Conservation (phyloP, 441 rosid species). For the Dalechampia spathulata region DNA sequence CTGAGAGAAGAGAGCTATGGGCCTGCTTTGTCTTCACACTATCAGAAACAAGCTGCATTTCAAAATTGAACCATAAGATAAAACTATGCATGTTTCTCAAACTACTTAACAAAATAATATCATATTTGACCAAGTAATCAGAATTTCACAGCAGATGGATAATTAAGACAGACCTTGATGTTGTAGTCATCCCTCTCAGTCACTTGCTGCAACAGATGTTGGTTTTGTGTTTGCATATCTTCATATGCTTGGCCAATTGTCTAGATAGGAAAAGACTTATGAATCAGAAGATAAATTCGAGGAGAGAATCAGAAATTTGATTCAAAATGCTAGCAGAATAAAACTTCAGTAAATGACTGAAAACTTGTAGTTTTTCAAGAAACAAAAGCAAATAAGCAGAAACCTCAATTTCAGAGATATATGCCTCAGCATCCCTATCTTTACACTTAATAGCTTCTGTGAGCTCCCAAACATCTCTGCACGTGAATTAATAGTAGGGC, state of each 20-base stretch:
- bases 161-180: conserved; percentile 55
- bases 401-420: conserved; percentile 94
- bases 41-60: conserved; percentile 91
- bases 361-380: not conserved
- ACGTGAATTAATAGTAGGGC: not conserved
- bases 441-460: conserved; percentile 77
- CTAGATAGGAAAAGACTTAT: conserved; percentile 27
- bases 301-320: conserved; percentile 3
- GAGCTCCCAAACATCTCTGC: conserved; percentile 77
- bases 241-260: conserved; percentile 97
- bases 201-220: conserved; percentile 80
- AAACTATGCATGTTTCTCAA: not conserved
- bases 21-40: conserved; percentile 90
- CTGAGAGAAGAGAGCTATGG: conserved; percentile 57
- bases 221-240: conserved; percentile 97
- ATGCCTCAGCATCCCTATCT: conserved; percentile 81
- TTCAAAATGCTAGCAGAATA: conserved; percentile 1
- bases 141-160: not conserved
- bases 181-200: conserved; percentile 89
- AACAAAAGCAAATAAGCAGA: conserved; percentile 10
- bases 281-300: not conserved
- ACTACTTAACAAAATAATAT: not conserved
- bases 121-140: conserved; percentile 1
- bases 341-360: not conserved
- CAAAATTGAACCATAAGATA: conserved; percentile 6